Percentiles rank a stretch among this genome's conserved stretches.
Conservation (phyloP, 495 filamentous ascomycete genomes). For the Trichoderma erinaceum region DNA sequence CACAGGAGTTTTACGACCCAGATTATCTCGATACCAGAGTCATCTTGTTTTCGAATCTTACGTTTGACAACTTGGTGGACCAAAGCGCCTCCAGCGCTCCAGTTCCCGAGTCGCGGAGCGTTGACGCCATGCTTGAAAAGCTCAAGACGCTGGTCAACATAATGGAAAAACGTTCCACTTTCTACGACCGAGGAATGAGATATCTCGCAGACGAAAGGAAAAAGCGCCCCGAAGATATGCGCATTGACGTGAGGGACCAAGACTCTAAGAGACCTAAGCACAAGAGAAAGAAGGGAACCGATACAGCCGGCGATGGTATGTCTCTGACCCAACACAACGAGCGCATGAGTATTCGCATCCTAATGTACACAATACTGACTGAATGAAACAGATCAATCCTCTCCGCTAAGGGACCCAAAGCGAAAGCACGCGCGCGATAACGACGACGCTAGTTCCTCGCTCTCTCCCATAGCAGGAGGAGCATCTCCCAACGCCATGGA, state of each 20-base stretch:
- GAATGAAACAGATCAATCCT: constrained; percentile 37
- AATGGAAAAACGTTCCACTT: constrained; percentile 54
- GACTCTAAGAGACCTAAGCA: constrained; percentile 49
- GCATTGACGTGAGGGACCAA: constrained; percentile 38
- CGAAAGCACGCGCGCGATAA: constrained; percentile 44
- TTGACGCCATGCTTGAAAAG: constrained; percentile 62
- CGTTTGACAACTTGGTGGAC: constrained; percentile 70
- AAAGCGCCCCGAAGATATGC: constrained; percentile 45
- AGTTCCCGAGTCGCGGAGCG: constrained; percentile 68
- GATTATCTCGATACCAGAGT: constrained; percentile 56
- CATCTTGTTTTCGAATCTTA: constrained; percentile 43
- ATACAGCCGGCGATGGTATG: constrained; percentile 47
- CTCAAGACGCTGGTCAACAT: constrained; percentile 59
- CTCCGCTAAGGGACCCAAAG: constrained; percentile 37
- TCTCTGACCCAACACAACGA: background rate
- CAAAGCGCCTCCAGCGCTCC: constrained; percentile 50
- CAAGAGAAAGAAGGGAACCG: constrained; percentile 52
- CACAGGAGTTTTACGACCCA: constrained; percentile 54
- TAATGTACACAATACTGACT: constrained; percentile 9
- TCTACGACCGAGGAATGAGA: constrained; percentile 68
- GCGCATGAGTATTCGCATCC: constrained; percentile 6
- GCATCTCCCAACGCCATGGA: constrained; percentile 41
- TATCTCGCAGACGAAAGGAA: constrained; percentile 60
- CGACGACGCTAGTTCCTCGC: constrained; percentile 60
- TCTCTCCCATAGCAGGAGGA: constrained; percentile 48